Evolutionary conservation across 148 eudicot genomes (phyloP).

Genomic region (Amaranthus palmeri): DNA sequence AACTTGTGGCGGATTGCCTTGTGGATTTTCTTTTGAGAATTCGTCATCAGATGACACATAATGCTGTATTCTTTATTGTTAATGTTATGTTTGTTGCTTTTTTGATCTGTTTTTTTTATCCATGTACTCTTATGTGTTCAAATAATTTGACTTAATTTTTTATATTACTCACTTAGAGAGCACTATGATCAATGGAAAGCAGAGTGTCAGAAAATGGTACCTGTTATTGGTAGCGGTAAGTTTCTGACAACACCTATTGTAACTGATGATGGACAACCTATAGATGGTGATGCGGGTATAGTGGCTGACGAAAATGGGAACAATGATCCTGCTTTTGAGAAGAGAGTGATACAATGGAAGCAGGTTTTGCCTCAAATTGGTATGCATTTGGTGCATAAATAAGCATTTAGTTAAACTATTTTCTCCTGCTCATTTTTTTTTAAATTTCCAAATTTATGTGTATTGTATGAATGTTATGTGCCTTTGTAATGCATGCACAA

Average conservation of each 20-base stretch:
- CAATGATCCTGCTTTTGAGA: slow-evolving; percentile 32
- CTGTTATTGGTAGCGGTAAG: slow-evolving; percentile 73
- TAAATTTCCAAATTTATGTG: no score
- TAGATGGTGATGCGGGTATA: slow-evolving; percentile 32
- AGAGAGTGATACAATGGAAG: slow-evolving; percentile 79
- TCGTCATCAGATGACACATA: neutral
- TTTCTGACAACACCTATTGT: slow-evolving; percentile 55
- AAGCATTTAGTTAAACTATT: neutral
- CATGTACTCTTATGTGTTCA: neutral
- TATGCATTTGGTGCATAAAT: slow-evolving; percentile 35
- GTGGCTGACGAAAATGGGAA: slow-evolving; percentile 19
- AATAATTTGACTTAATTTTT: slow-evolving; percentile 20
- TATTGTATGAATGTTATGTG: no score
- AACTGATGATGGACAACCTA: slow-evolving; percentile 59
- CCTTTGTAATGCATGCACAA: no score
- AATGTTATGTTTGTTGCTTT: neutral
- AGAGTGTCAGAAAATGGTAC: slow-evolving; percentile 76
- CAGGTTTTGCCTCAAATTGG: slow-evolving; percentile 86
- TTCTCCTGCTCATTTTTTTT: neutral
- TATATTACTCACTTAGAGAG: slow-evolving; percentile 50
- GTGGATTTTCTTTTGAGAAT: neutral
- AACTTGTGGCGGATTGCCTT: neutral
- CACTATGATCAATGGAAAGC: slow-evolving; percentile 80
- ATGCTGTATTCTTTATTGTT: neutral
- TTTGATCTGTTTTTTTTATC: neutral